These are phyloP conservation scores for Chondrus crispus DNA, from an alignment of 23 red algal species.

Conservation along the genomic window DNA sequence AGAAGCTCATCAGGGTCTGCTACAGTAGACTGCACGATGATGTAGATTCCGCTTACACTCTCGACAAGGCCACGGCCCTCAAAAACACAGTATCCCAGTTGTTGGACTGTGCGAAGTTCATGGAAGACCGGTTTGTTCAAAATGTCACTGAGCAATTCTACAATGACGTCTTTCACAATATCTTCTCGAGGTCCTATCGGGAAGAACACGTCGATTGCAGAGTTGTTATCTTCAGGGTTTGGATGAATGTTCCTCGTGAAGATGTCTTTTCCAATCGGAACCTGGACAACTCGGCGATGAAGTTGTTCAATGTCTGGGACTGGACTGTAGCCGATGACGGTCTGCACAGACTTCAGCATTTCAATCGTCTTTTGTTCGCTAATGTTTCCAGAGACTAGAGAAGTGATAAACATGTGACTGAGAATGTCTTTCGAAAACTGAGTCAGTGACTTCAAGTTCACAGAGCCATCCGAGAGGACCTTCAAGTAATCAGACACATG, in stretches of 20 bases:
- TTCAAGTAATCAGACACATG: slow-evolving; percentile 64
- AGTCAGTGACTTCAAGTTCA: slow-evolving; percentile 40
- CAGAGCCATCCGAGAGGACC: slow-evolving; percentile 11
- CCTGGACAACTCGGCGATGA: slow-evolving; percentile 46
- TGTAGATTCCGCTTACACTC: slow-evolving; percentile 41
- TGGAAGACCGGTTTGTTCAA: slow-evolving; percentile 84
- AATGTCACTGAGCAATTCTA: slow-evolving; percentile 74
- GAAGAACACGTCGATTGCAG: slow-evolving; percentile 62
- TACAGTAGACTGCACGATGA: slow-evolving; percentile 89
- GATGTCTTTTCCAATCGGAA: slow-evolving; percentile 20
- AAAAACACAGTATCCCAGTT: slow-evolving; percentile 93
- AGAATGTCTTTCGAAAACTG: slow-evolving; percentile 28
- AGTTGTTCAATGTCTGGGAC: slow-evolving; percentile 26
- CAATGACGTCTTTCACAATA: slow-evolving; percentile 42
- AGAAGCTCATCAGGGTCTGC: slow-evolving; percentile 60
- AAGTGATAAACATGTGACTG: slow-evolving; percentile 33
- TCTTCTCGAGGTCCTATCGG: slow-evolving; percentile 59
- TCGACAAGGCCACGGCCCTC: slow-evolving; percentile 40
- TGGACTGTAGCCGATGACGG: slow-evolving; percentile 42
- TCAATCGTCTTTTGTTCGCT: slow-evolving; percentile 24
- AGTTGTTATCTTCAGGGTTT: slow-evolving; percentile 84
- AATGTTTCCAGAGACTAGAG: slow-evolving; percentile 84
- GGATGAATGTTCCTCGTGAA: slow-evolving; percentile 31
- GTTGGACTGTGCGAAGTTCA: slow-evolving; percentile 84
- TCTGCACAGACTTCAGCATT: slow-evolving; percentile 39